Evolutionary conservation across 768 basidiomycete genomes (phyloP).

Genomic region (Termitomyces sp.): DNA sequence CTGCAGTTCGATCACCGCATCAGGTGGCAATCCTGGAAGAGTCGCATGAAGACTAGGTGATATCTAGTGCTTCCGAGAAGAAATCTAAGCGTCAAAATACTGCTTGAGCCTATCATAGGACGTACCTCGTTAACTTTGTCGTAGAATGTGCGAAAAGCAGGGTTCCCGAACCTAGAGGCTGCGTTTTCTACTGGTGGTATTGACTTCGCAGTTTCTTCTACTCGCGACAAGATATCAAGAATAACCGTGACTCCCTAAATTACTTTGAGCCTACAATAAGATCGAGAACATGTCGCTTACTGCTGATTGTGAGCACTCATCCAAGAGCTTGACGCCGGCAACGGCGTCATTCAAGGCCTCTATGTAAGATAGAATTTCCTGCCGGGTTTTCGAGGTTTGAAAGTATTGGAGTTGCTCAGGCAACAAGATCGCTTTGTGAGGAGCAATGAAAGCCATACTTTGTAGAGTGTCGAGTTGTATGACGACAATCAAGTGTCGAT

Average conservation of each 20-base stretch:
- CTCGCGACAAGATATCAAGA: slow-evolving; percentile 57
- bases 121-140: slow-evolving; percentile 73
- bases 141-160: slow-evolving; percentile 91
- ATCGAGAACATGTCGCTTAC: slow-evolving; percentile 39
- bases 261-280: slow-evolving; percentile 9
- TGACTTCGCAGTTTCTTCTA: slow-evolving; percentile 61
- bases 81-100: not conserved
- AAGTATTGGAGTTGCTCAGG: slow-evolving; percentile 81
- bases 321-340: slow-evolving; percentile 72
- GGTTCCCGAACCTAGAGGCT: slow-evolving; percentile 94
- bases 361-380: slow-evolving; percentile 66
- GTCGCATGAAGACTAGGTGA: slow-evolving; percentile 55
- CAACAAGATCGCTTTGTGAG: slow-evolving; percentile 73
- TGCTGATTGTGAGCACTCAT: slow-evolving; percentile 51
- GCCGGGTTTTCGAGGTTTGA: slow-evolving; percentile 68
- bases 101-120: not conserved
- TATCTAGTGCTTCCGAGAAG: slow-evolving; percentile 31
- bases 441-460: slow-evolving; percentile 42
- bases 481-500: not conserved
- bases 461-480: not conserved
- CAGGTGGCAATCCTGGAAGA: slow-evolving; percentile 55
- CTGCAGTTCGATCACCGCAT: slow-evolving; percentile 65
- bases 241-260: slow-evolving; percentile 61
- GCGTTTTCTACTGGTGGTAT: slow-evolving; percentile 89
- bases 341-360: slow-evolving; percentile 73